A percentile compares a stretch with the other conserved stretches of the same genome.
Evolutionary conservation across 2,329 filamentous ascomycete species (phyloP).

Genomic region (Lachnum nothofagi): DNA sequence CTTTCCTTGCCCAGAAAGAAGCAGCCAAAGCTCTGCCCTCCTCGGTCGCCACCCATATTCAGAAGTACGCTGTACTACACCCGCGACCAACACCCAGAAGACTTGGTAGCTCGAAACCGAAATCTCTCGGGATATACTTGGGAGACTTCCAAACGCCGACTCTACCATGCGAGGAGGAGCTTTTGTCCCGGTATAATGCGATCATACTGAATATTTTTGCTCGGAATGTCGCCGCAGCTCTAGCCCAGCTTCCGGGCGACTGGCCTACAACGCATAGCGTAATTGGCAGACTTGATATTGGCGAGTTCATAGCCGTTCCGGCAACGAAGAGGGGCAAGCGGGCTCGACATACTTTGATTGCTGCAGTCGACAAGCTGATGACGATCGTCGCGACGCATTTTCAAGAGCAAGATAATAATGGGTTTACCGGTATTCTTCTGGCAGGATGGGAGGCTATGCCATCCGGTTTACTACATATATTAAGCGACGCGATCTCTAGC

Average conservation of each 20-base stretch:
- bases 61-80: constrained; percentile 7
- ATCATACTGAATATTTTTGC: constrained; percentile 16
- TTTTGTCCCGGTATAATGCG: no score
- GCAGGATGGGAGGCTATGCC: constrained; percentile 37
- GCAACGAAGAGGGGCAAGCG: background rate
- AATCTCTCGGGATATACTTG: constrained; percentile 29
- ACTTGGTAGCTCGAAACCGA: constrained; percentile 7
- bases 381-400: constrained; percentile 24
- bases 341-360: constrained; percentile 1
- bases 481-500: constrained; percentile 28
- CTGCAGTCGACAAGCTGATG: constrained; percentile 20
- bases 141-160: no score
- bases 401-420: constrained; percentile 29
- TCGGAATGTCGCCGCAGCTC: constrained; percentile 14
- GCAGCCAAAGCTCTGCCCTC: background rate
- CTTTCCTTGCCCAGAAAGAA: background rate
- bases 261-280: constrained; percentile 20
- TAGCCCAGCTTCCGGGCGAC: constrained; percentile 4
- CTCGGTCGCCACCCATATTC: constrained; percentile 5
- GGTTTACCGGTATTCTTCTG: constrained; percentile 39
- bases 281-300: constrained; percentile 32
- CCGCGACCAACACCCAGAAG: constrained; percentile 8
- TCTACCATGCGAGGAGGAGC: no score
- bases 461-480: constrained; percentile 27
- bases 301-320: background rate